Evolutionary conservation across 1,284 basidiomycete genomes (phyloP), one percentile per base, ranked within the genome.

Genomic region (Trametes hirsuta): DNA sequence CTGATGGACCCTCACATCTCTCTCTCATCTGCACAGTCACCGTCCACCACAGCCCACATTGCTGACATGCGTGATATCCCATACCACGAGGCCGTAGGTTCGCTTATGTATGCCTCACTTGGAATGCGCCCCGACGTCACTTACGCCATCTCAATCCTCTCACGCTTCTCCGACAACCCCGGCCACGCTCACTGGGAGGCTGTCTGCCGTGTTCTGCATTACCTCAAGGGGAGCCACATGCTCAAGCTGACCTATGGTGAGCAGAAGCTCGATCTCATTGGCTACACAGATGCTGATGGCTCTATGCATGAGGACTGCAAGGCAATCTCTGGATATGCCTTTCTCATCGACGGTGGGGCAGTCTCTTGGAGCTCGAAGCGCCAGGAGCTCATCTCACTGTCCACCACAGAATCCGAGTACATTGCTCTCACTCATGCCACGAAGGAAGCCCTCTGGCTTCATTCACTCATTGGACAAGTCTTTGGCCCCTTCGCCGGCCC

Each of bases 241-340:
- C 34, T 47, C 1, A 37, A 30, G 21, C 52, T 64, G 25, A 36
- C 25, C 6, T 59, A 53, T 24, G 51, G 58, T 2, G 45, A 44
- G 0, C 30, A 21, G 14, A 24, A 6, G 14, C 8, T 18, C 30
- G 42, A 18, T 10, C 44, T 53, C 8, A 39, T 41, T 12, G 59
- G 61, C 6, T 63, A 36, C 35, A 15, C 41, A 41, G 57, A 61
- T 18, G 48, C 18, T 18, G 18, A 18, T 18, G 18, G 18, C 18
- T 18, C 18, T 18, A 18, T 18, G 18, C 18, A 18, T 52, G 66
- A 75, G 55, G 37, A 57, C 35, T 47, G 68, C 0, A 68, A 69
- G 22, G 70, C 73, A 0, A 73, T 76, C 42, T 66, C 64, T 2
- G 73, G 75, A 6, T 69, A 68, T 47, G 57, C 68, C 21, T 60